A percentile compares a stretch with the other conserved stretches of the same genome.
phyloP scores from a whole-genome alignment of 2,329 filamentous ascomycete genomes.

The Thelonectria rubi region DNA sequence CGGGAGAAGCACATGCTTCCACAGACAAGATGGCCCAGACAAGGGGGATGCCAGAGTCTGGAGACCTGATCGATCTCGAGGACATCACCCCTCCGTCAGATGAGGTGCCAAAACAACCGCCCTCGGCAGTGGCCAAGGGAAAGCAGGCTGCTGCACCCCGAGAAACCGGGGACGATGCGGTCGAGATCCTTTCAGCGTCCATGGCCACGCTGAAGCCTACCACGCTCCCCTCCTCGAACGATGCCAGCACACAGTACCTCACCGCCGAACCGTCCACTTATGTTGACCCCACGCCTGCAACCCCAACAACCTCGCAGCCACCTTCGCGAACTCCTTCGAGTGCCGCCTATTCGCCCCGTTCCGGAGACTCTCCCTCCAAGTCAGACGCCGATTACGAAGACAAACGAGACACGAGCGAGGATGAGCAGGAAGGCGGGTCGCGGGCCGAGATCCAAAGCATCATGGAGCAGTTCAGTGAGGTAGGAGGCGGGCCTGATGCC shows the following conservation, averaged over 20 bases:
- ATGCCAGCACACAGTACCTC: slow-evolving; percentile 54
- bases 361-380: slow-evolving; percentile 61
- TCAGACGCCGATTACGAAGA: slow-evolving; percentile 66
- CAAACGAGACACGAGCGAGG: slow-evolving; percentile 65
- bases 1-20: slow-evolving; percentile 13
- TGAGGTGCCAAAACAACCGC: slow-evolving; percentile 17
- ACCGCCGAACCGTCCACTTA: slow-evolving; percentile 59
- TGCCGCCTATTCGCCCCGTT: slow-evolving; percentile 58
- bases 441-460: slow-evolving; percentile 93
- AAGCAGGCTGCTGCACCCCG: slow-evolving; percentile 39
- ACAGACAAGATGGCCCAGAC: slow-evolving; percentile 3
- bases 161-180: slow-evolving; percentile 19
- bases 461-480: slow-evolving; percentile 93
- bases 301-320: slow-evolving; percentile 63
- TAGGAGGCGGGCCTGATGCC: slow-evolving; percentile 73
- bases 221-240: slow-evolving; percentile 48
- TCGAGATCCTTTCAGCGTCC: slow-evolving; percentile 55
- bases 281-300: slow-evolving; percentile 67
- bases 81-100: slow-evolving; percentile 23
- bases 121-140: slow-evolving; percentile 33
- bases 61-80: slow-evolving; percentile 37
- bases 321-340: slow-evolving; percentile 68
- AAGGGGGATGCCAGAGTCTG: slow-evolving; percentile 13
- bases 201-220: slow-evolving; percentile 60
- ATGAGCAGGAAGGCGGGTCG: slow-evolving; percentile 73